Percentiles rank a stretch among this genome's conserved stretches.
Evolutionary conservation across 768 basidiomycete genomes (phyloP).

Genomic region (Trametes sanguinea): DNA sequence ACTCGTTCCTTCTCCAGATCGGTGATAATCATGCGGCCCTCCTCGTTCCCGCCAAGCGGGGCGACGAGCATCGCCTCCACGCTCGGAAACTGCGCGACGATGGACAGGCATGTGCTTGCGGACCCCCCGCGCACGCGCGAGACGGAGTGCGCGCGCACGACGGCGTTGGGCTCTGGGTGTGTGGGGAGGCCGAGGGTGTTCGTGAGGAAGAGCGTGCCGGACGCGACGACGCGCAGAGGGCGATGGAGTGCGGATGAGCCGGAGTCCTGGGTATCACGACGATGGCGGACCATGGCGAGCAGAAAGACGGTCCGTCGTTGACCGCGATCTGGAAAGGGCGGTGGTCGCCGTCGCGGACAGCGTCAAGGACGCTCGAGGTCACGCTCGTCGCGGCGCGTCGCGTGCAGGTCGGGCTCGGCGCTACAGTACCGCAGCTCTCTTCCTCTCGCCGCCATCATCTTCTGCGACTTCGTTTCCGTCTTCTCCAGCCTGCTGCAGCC

Average conservation of each 20-base stretch:
- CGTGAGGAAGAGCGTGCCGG: conserved; percentile 79
- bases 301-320: neutral
- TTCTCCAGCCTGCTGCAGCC: neutral
- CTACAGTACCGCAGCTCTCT: no score
- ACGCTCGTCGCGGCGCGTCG: neutral
- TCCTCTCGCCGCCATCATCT: neutral
- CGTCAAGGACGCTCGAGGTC: neutral
- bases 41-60: conserved; percentile 70
- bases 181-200: conserved; percentile 65
- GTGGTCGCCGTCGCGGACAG: conserved; percentile 17
- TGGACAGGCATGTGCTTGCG: conserved; percentile 66
- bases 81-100: conserved; percentile 68
- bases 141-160: conserved; percentile 72
- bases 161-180: conserved; percentile 59
- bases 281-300: conserved; percentile 32
- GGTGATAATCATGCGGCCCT: conserved; percentile 60
- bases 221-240: conserved; percentile 73
- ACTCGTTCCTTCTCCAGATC: conserved; percentile 71
- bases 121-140: conserved; percentile 69
- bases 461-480: neutral
- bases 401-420: neutral
- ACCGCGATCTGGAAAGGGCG: conserved; percentile 1
- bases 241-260: conserved; percentile 16
- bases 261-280: conserved; percentile 31
- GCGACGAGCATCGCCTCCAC: conserved; percentile 74